Percentiles rank a stretch among this genome's conserved stretches.
Conservation (phyloP, 805 yeast genomes). For the Sugiyamaella floridensis region DNA sequence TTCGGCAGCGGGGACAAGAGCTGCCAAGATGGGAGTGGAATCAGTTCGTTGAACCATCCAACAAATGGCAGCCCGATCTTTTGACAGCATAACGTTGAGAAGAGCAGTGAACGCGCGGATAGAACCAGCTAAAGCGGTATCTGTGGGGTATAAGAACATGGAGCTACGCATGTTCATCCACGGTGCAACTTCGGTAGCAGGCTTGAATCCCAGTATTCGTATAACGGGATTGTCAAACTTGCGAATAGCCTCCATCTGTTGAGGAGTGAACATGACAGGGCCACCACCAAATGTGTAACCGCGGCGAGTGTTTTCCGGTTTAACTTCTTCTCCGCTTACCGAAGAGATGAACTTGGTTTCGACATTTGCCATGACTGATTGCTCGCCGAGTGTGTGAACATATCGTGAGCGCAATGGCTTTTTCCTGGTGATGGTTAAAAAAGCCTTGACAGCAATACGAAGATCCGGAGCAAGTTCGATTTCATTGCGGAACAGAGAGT, state of each 20-base stretch:
- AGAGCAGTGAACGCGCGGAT: slow-evolving; percentile 59
- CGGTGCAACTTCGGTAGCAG: slow-evolving; percentile 36
- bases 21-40: slow-evolving; percentile 50
- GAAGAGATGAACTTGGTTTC: slow-evolving; percentile 36
- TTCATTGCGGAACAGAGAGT: slow-evolving; percentile 58
- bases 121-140: slow-evolving; percentile 54
- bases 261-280: slow-evolving; percentile 32
- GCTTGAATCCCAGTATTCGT: slow-evolving; percentile 62
- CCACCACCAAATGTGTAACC: slow-evolving; percentile 40
- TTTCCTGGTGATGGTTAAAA: slow-evolving; percentile 52
- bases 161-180: slow-evolving; percentile 50
- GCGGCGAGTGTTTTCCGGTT: slow-evolving; percentile 30
- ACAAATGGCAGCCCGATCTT: slow-evolving; percentile 54
- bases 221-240: slow-evolving; percentile 43
- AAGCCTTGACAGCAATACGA: slow-evolving; percentile 65
- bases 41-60: slow-evolving; percentile 59
- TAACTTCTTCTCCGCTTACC: slow-evolving; percentile 40
- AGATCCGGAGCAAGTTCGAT: slow-evolving; percentile 50
- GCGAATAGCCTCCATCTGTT: slow-evolving; percentile 33
- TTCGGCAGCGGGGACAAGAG: slow-evolving; percentile 48
- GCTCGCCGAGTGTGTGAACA: slow-evolving; percentile 49
- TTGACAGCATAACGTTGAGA: slow-evolving; percentile 49
- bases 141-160: slow-evolving; percentile 61
- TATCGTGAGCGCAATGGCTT: slow-evolving; percentile 42
- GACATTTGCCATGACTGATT: slow-evolving; percentile 45